Evolutionary conservation across 805 yeast genomes (phyloP), one percentile per base, ranked within the genome.

Genomic region (Starmera caribaea): DNA sequence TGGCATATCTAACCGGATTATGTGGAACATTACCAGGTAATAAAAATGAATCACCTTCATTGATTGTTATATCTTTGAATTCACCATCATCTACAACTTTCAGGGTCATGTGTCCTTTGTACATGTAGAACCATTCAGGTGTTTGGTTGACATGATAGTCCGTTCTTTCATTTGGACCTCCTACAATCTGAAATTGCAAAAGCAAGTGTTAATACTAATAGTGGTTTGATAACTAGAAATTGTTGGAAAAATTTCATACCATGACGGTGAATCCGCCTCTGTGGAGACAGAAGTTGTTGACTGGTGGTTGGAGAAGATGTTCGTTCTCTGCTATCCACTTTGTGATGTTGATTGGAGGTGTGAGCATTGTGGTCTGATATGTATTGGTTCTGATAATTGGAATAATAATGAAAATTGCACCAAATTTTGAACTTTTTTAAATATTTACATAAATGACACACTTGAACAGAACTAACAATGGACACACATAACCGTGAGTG

Each of bases 111-210:
- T 69, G 66, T 2, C 97, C 97, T 59, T 85, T 85, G 57, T 81
- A 74, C 69, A 83, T 90, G 61, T 81, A 79, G 58, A 89, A 89
- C 75, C 87, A 89, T 54, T 89, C 97, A 1, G 97, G 96, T 0
- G 97, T 89, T 51, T 86, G 94, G 55, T 89, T 89, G 37, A 89
- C 75, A 54, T 89, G 97, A 57, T 86, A 89, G 57, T 89, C 97
- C 0, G 95, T 88, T 42, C 97, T 69, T 53, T 81, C 95, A 57
- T 89, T 89, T 4, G 97, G 97, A 0, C 97, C 97, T 13, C 97
- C 97, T 2, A 89, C 95, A 38, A 88, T 79, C 67, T 62, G n/a
- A n/a, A n/a, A n/a, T n/a, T n/a, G 37, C 8, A 17, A 24, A 16
- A 17, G n/a, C 2, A 11, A 5, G 5, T 10, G 32, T 16, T 27